phyloP scores from a whole-genome alignment of 345 rosid species.

The Citrus trifoliata region DNA sequence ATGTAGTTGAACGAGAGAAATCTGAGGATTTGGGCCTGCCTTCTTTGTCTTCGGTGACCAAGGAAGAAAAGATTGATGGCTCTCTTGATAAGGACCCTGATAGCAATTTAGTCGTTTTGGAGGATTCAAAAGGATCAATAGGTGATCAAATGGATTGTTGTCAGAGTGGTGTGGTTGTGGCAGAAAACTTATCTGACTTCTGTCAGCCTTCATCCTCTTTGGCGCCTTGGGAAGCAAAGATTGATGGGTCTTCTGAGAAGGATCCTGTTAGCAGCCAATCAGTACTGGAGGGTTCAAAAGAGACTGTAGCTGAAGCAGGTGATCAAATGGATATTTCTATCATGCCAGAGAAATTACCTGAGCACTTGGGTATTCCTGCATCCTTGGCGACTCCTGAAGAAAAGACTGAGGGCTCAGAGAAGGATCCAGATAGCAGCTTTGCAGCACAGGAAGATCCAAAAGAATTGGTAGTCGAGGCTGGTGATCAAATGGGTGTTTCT shows the following conservation, averaged over 20 bases:
- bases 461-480: conserved; percentile 2
- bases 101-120: background rate
- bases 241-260: conserved; percentile 9
- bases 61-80: conserved; percentile 10
- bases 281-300: background rate
- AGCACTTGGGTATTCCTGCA: conserved; percentile 7
- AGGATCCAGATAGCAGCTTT: conserved; percentile 4
- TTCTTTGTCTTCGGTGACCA: background rate
- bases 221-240: conserved; percentile 14
- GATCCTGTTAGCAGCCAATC: background rate
- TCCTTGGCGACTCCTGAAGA: conserved; percentile 8
- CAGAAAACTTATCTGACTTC: background rate
- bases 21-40: background rate
- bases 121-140: conserved; percentile 6
- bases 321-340: conserved; percentile 8
- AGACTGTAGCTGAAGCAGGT: background rate
- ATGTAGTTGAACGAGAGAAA: background rate
- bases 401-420: conserved; percentile 10
- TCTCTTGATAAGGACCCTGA: background rate
- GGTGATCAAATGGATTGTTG: background rate
- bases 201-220: background rate
- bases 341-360: conserved; percentile 14
- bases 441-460: background rate
- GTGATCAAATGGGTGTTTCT: conserved; percentile 5
- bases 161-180: background rate